A percentile compares a stretch with the other conserved stretches of the same genome.
Evolutionary conservation across 177 flowering plant species (phyloP).

Genomic region (Telopea speciosissima): DNA sequence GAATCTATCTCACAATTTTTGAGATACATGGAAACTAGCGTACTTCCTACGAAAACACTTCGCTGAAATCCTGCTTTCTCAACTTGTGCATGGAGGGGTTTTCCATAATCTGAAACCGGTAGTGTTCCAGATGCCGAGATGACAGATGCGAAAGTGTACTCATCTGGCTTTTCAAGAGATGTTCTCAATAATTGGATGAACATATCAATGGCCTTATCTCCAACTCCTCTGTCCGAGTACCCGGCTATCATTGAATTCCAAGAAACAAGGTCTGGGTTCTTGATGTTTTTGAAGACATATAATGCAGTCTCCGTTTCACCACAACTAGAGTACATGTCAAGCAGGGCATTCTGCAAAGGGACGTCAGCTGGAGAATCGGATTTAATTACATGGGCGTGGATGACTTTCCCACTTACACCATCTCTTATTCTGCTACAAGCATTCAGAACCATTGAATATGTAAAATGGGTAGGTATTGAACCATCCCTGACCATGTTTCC

Average conservation of each 20-base stretch:
- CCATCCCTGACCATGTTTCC: conserved; percentile 41
- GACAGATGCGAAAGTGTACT: conserved; percentile 59
- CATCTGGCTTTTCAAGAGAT: conserved; percentile 52
- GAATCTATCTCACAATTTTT: conserved; percentile 42
- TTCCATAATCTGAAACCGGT: conserved; percentile 41
- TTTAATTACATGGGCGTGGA: conserved; percentile 55
- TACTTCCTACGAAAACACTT: conserved; percentile 55
- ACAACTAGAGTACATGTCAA: conserved; percentile 73
- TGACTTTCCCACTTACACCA: conserved; percentile 32
- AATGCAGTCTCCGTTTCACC: conserved; percentile 39
- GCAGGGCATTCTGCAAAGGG: conserved; percentile 64
- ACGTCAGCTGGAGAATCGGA: conserved; percentile 39
- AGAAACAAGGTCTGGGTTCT: conserved; percentile 58
- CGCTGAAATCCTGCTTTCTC: conserved; percentile 41
- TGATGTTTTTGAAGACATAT: conserved; percentile 41
- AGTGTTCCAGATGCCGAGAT: conserved; percentile 39
- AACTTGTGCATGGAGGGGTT: conserved; percentile 60
- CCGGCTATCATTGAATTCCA: conserved; percentile 83
- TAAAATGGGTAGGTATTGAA: conserved; percentile 45
- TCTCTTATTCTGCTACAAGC: conserved; percentile 44
- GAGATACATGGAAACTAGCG: conserved; percentile 71
- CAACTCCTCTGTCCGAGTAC: conserved; percentile 46
- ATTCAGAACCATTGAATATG: conserved; percentile 66
- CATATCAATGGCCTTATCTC: conserved; percentile 47
- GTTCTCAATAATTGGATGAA: conserved; percentile 33